These are phyloP conservation scores for Serendipita sp. DNA, from an alignment of 768 basidiomycete species.

Conservation along the genomic window DNA sequence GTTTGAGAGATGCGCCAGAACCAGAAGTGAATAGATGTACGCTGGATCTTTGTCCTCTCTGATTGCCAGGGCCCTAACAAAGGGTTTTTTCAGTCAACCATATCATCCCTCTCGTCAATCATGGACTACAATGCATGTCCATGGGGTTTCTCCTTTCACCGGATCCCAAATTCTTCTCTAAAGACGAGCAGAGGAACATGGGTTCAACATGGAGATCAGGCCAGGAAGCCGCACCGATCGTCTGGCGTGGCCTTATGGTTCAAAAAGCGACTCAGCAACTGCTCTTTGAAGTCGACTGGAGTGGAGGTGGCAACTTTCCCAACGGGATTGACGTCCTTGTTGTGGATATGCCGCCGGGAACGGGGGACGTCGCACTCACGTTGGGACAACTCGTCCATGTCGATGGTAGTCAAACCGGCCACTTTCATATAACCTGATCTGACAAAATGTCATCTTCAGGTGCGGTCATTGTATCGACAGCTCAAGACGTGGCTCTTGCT, in stretches of 20 bases:
- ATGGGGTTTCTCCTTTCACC: constrained; percentile 76
- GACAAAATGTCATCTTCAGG: constrained; percentile 36
- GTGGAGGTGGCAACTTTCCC: constrained; percentile 23
- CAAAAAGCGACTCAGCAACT: constrained; percentile 96
- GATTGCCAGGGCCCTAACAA: constrained; percentile 18
- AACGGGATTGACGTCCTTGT: constrained; percentile 68
- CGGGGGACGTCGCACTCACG: constrained; percentile 88
- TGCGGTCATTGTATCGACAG: constrained; percentile 86
- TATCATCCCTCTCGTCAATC: constrained; percentile 69
- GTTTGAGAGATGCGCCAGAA: constrained; percentile 61
- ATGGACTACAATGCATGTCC: constrained; percentile 87
- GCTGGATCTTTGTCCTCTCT: constrained; percentile 34
- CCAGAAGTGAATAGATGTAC: constrained; percentile 58
- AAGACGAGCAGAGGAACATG: constrained; percentile 29
- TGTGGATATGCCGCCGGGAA: constrained; percentile 93
- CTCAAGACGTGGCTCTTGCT: constrained; percentile 82
- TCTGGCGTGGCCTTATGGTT: constrained; percentile 97
- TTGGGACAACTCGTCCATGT: constrained; percentile 75
- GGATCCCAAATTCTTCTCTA: constrained; percentile 31
- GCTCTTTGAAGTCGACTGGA: constrained; percentile 92
- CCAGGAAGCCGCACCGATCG: constrained; percentile 54
- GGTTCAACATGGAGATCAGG: background rate
- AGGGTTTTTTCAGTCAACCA: constrained; percentile 53
- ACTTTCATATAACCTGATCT: background rate
- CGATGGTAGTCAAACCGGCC: constrained; percentile 41